Percentiles rank a stretch among this genome's conserved stretches.
Conservation (phyloP, 176 grass and related monocot species). For the Pharus latifolius region DNA sequence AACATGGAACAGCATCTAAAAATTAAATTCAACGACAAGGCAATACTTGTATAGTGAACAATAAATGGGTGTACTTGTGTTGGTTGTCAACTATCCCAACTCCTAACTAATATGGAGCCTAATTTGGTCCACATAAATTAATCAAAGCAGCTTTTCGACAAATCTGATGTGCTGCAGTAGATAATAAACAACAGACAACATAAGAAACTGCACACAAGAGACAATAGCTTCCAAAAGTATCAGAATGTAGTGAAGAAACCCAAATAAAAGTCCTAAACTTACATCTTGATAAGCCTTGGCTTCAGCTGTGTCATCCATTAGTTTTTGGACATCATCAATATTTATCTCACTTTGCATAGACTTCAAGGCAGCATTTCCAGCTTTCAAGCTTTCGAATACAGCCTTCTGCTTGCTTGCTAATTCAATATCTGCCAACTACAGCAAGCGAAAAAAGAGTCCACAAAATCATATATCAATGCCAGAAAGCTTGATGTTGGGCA, state of each 20-base stretch:
- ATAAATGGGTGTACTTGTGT: neutral
- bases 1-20: neutral
- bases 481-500: neutral
- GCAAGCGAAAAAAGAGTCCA: conserved; percentile 1
- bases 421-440: conserved; percentile 94
- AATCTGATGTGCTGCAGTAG: neutral
- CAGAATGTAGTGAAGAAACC: neutral
- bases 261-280: conserved; percentile 23
- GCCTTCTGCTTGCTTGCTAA: conserved; percentile 87
- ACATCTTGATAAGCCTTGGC: conserved; percentile 99
- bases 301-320: conserved; percentile 96
- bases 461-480: conserved; percentile 2
- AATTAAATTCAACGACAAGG: neutral
- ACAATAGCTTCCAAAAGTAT: neutral
- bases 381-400: conserved; percentile 94
- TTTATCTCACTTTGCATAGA: conserved; percentile 98
- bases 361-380: conserved; percentile 84
- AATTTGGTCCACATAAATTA: neutral
- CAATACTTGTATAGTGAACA: neutral
- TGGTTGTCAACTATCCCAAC: neutral
- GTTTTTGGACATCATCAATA: conserved; percentile 91
- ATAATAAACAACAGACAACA: neutral
- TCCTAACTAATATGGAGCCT: neutral
- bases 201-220: neutral
- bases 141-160: neutral